A percentile compares a stretch with the other conserved stretches of the same genome.
Conservation (phyloP, 2,329 filamentous ascomycete species). For the Ceratocystis albifundus region DNA sequence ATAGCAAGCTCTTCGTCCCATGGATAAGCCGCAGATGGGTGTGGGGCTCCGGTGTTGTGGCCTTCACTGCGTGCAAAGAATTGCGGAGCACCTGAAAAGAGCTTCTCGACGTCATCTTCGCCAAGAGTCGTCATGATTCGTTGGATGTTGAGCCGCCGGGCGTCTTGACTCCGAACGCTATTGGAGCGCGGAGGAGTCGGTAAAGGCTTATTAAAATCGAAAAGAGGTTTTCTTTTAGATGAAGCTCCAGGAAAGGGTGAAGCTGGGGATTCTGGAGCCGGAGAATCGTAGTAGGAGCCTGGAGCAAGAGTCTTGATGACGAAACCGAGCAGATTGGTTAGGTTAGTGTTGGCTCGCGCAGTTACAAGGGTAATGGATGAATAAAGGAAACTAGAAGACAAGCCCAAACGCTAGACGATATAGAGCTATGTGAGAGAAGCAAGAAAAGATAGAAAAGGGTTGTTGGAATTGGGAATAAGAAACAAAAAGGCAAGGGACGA, state of each 20-base stretch:
- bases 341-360: too few relatives aligned
- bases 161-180: constrained; percentile 30
- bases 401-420: too few relatives aligned
- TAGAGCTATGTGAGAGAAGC: background rate
- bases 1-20: constrained; percentile 53
- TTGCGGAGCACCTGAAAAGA: constrained; percentile 66
- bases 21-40: constrained; percentile 54
- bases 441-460: background rate
- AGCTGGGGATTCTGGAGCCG: background rate
- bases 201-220: constrained; percentile 46
- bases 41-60: constrained; percentile 47
- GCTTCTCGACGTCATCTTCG: constrained; percentile 51
- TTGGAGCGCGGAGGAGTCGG: constrained; percentile 41
- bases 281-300: background rate
- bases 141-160: constrained; percentile 40
- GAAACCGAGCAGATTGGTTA: background rate
- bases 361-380: background rate
- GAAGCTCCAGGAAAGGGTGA: background rate
- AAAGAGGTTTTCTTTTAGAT: background rate
- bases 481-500: background rate
- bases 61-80: constrained; percentile 53
- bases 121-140: constrained; percentile 50
- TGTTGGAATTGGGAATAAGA: constrained; percentile 6
- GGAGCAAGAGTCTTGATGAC: constrained; percentile 13
- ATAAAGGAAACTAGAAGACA: background rate